Conservation (phyloP, 441 rosid genomes). For the Gossypium aridum region DNA sequence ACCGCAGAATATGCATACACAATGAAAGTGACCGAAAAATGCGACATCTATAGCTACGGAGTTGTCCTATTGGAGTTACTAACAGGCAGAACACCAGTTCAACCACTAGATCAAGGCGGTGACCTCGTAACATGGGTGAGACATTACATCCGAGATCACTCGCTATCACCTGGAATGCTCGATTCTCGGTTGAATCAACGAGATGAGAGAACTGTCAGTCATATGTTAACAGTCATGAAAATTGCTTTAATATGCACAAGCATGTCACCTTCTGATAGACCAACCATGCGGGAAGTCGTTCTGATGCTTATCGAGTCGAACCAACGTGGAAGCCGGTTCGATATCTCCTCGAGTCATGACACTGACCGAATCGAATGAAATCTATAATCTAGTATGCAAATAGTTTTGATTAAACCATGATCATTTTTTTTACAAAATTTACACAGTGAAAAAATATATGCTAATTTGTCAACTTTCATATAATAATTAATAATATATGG, state of each 20-base stretch:
- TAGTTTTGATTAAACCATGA: background rate
- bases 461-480: background rate
- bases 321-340: constrained; percentile 28
- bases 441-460: background rate
- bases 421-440: background rate
- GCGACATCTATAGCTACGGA: constrained; percentile 77
- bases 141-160: constrained; percentile 42
- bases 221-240: constrained; percentile 68
- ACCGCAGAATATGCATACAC: constrained; percentile 89
- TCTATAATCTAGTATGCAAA: background rate
- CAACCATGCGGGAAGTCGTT: constrained; percentile 88
- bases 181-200: constrained; percentile 49
- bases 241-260: constrained; percentile 78
- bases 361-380: constrained; percentile 31
- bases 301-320: constrained; percentile 63
- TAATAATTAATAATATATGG: too few species aligned
- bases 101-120: constrained; percentile 81
- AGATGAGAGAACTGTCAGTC: constrained; percentile 42
- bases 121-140: constrained; percentile 84
- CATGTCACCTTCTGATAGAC: constrained; percentile 60
- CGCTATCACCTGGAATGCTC: constrained; percentile 47
- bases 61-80: constrained; percentile 71
- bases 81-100: constrained; percentile 79
- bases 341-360: constrained; percentile 31
- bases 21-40: constrained; percentile 82